Base-by-base conservation (phyloP, 192 early-diverging fungal genomes). In the Coemansia brasiliensis region DNA sequence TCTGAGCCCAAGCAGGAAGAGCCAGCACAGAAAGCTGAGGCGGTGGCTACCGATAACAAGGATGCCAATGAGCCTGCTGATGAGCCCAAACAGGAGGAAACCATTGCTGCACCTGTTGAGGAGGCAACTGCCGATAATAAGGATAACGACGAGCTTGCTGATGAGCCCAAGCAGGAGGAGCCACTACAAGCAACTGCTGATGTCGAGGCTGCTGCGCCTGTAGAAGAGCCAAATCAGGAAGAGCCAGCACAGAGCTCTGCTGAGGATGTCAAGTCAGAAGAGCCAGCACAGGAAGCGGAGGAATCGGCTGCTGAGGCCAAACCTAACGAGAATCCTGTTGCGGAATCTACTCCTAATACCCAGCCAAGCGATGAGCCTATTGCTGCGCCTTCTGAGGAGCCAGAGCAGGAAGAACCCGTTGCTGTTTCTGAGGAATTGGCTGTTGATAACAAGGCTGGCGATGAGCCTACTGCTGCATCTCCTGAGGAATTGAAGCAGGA, bases 271-370 rank as follows among this genome's bases (percentile, higher is more conserved):
- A 16, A 40, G 3, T 3, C 11, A 12, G 39, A 40, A n/a, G 24
- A 20, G 17, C 42, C 5, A 18, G 42, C 42, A 15, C 6, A 20
- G 5, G 27, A 6, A 4, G 52, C 4, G 22, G 29, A 55, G 32
- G 65, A 37, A 45, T 18, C 54, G 9, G 41, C 35, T 38, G 48
- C 15, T 20, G 62, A 56, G 12, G 48, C 27, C 6, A n/a, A 49
- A 5, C 0, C 39, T 24, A 26, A 7, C 18, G 51, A 52, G 8
- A 58, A 50, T 20, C 10, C 64, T 21, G 57, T 49, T 27, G 39
- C 27, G 4, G 64, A 58, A 13, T 52, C 13, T 20, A 29, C 17
- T 25, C 42, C 32, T 10, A 8, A 5, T 27, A 1, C 46, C 3
- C 8, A 3, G 7, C 12, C 46, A 26, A 11, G 15, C 17, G 22